Base-by-base conservation (phyloP, 2,329 filamentous ascomycete genomes). In the Diaporthe caulivora region DNA sequence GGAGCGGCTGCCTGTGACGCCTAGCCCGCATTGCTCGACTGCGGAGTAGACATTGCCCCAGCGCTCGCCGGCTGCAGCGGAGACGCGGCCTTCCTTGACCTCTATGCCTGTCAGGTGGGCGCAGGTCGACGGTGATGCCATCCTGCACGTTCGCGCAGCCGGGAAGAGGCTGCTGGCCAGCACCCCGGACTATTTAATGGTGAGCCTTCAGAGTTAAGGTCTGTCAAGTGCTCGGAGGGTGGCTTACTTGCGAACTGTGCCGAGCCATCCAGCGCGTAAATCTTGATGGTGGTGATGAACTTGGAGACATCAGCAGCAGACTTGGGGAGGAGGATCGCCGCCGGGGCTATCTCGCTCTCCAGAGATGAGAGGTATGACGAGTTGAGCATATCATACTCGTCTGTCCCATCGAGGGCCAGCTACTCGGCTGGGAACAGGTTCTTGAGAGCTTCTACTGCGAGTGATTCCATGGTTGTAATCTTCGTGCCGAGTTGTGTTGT, bases 101-200 rank as follows among this genome's bases (percentile, higher is more conserved):
- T 76, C 72, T 6, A 84, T 72, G 31, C 77, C 71, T 18, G 80
- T 81, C 18, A 84, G 74, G 9, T 74, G 75, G 49, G n/a, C 79
- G 77, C 24, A 84, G 71, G 34, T 82, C 80, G 3, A 85, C 75
- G 13, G 80, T 77, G 51, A 82, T 74, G 18, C 81, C 81, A 0
- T 76, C 81, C 11, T 81, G 75, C 58, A 80, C 81, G 68, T 80
- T 85, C 0, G 84, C 81, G 13, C 81, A 79, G 8, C 81, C 81
- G 0, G 81, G 78, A 70, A 83, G 80, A 17, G 82, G 81, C 37
- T 82, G 80, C 76, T 85, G 84, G 1, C 85, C 85, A 29, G 83
- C 84, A 71, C 82, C 82, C 42, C 82, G 81, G 29, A 83, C 70
- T 54, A 18, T 17, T 9, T 24, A 11, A 18, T 5, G 9, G 44